Evolutionary conservation across 495 filamentous ascomycete species (phyloP).

Genomic region (Pyrenula massariospora): DNA sequence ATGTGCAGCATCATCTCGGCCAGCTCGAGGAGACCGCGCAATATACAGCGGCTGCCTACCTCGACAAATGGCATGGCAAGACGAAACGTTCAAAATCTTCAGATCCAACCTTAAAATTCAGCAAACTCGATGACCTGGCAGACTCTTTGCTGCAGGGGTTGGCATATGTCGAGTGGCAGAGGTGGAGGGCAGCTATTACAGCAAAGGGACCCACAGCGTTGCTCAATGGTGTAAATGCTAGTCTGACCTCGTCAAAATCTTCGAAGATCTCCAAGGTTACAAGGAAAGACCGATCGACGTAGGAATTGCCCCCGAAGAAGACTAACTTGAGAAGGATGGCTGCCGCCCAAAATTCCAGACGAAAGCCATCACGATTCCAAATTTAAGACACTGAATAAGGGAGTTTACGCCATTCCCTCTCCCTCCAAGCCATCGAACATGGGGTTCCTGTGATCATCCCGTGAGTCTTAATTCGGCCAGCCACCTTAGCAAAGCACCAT

Average conservation of each 20-base stretch:
- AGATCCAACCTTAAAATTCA: constrained; percentile 2
- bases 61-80: constrained; percentile 27
- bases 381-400: too few species aligned
- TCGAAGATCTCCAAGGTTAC: background rate
- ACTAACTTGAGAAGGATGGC: background rate
- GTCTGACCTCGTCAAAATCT: background rate
- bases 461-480: too few species aligned
- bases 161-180: constrained; percentile 77
- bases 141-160: constrained; percentile 82
- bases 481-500: too few species aligned
- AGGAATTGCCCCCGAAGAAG: background rate
- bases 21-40: constrained; percentile 21
- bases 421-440: too few species aligned
- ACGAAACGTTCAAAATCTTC: constrained; percentile 4
- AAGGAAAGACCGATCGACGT: background rate
- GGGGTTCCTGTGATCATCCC: too few species aligned
- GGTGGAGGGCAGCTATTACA: background rate
- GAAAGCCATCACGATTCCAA: background rate
- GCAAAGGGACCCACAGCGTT: background rate
- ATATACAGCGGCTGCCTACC: constrained; percentile 30
- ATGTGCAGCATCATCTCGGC: background rate
- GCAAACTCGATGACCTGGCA: constrained; percentile 82
- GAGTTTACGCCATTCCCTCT: too few species aligned
- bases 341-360: background rate
- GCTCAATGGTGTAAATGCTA: background rate